Evolutionary conservation across 2,329 filamentous ascomycete species (phyloP).

Genomic region (Drechmeria coniospora): DNA sequence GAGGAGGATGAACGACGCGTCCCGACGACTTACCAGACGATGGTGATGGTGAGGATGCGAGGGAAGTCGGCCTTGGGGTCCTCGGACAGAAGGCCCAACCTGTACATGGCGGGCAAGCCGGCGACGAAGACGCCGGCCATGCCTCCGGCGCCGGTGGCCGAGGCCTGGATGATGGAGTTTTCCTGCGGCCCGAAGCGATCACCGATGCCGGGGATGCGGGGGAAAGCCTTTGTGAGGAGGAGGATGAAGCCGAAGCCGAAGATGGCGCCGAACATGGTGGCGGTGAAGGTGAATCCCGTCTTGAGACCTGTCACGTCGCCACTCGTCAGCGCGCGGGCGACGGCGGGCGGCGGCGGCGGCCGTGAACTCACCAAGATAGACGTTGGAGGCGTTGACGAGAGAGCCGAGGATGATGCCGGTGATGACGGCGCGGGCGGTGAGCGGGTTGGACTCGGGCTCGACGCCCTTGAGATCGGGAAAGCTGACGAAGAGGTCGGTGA

Average conservation of each 20-base stretch:
- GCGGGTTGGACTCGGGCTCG: constrained; percentile 28
- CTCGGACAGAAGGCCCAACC: constrained; percentile 31
- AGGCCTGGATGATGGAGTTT: constrained; percentile 46
- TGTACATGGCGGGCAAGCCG: constrained; percentile 45
- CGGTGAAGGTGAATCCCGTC: constrained; percentile 33
- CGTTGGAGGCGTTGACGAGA: constrained; percentile 45
- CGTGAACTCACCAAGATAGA: constrained; percentile 36
- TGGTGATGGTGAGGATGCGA: constrained; percentile 42
- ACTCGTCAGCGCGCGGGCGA: neutral
- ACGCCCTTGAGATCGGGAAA: constrained; percentile 25
- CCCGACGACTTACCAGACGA: too few species aligned
- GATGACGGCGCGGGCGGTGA: constrained; percentile 40
- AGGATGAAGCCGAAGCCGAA: constrained; percentile 44
- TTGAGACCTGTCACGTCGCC: constrained; percentile 24
- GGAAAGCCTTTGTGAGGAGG: constrained; percentile 31
- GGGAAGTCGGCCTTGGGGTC: constrained; percentile 39
- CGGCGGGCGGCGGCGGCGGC: neutral
- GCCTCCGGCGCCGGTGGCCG: constrained; percentile 43
- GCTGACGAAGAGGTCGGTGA: constrained; percentile 22
- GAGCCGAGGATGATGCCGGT: constrained; percentile 40
- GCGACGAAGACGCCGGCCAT: constrained; percentile 42
- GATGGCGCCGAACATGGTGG: constrained; percentile 36
- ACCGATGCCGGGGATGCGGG: constrained; percentile 34
- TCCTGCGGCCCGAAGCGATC: constrained; percentile 43
- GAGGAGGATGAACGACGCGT: too few species aligned